Evolutionary conservation across 495 filamentous ascomycete species (phyloP), one percentile per base, ranked within the genome.

Genomic region (Tetracladium marchalianum): DNA sequence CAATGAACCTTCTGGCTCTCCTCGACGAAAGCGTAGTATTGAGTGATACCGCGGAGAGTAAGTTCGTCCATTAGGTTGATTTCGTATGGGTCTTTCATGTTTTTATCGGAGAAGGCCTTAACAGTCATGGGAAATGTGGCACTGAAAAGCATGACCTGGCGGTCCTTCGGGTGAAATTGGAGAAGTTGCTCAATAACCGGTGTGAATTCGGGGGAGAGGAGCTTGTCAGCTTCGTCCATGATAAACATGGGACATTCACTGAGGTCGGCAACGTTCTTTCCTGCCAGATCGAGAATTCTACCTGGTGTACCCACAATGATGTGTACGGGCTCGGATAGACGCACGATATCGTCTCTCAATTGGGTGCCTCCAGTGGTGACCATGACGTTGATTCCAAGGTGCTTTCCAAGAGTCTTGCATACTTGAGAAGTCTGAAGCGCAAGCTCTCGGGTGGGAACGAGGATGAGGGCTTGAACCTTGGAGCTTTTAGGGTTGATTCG

Each of bases 41-140:
- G 92, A 0, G 92, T 99, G 51, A 99, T 95, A 66, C 92, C 92
- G 36, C 92, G 84, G 15, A 99, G 79, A 15, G 92, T 99, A 42
- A 99, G 86, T 64, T 99, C 92, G 59, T 99, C 92, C 92, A 99
- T 99, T 22, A 99, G 77, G 59, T 99, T 99, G 66, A 99, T 99
- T 65, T 99, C 92, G 54, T 96, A 95, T 1, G 92, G 92, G 46
- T 82, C 80, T 52, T 75, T 77, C 86, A 99, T 93, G 67, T 97
- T 88, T 70, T 95, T 94, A 64, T 97, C 93, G 61, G 92, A 95
- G 70, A 99, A 99, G 42, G 80, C 77, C 68, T 99, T 96, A 46
- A 99, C 92, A 49, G 92, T 87, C 52, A 95, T 62, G 11, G 92
- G 92, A 57, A 99, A 99, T 0, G 92, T 97, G 39, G 93, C 93